These are phyloP conservation scores for Cystobasidium pallidum DNA, from an alignment of 1,284 basidiomycete species.

Conservation along the genomic window DNA sequence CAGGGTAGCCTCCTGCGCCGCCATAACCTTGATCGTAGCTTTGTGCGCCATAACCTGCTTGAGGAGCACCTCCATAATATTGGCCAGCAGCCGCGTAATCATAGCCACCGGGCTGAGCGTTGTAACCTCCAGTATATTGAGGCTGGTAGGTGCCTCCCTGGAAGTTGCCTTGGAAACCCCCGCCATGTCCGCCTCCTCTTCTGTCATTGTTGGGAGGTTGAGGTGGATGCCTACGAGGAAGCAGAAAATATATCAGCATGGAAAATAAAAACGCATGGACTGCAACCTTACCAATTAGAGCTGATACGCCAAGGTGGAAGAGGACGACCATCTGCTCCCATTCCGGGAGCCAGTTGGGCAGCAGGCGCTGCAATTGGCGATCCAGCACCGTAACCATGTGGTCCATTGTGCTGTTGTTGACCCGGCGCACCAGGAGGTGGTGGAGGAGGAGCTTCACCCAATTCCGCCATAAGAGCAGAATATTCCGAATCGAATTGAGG, in stretches of 20 bases:
- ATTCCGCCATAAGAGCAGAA: slow-evolving; percentile 93
- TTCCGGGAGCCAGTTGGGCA: not conserved
- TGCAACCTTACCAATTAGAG: slow-evolving; percentile 57
- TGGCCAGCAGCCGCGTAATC: slow-evolving; percentile 30
- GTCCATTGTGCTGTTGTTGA: slow-evolving; percentile 8
- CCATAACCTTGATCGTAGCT: slow-evolving; percentile 21
- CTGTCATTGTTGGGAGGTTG: slow-evolving; percentile 27
- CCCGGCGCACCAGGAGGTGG: slow-evolving; percentile 50
- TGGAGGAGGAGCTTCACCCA: slow-evolving; percentile 73
- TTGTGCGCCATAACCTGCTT: slow-evolving; percentile 9
- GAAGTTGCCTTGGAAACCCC: slow-evolving; percentile 12
- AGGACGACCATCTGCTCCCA: slow-evolving; percentile 44
- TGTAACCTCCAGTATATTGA: slow-evolving; percentile 29
- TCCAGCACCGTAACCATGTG: slow-evolving; percentile 16
- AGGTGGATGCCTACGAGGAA: slow-evolving; percentile 31
- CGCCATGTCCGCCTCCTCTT: slow-evolving; percentile 13
- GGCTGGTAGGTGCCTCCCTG: slow-evolving; percentile 22
- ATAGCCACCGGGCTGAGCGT: slow-evolving; percentile 16
- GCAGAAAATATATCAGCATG: not conserved
- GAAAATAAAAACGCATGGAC: not conserved
- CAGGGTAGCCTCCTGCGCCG: slow-evolving; percentile 3
- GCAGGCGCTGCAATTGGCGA: slow-evolving; percentile 9
- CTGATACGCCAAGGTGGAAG: slow-evolving; percentile 61
- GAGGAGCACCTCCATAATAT: slow-evolving; percentile 14
- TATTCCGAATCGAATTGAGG: slow-evolving; percentile 89